Evolutionary conservation across 768 basidiomycete genomes (phyloP).

Genomic region (Lentinula edodes): DNA sequence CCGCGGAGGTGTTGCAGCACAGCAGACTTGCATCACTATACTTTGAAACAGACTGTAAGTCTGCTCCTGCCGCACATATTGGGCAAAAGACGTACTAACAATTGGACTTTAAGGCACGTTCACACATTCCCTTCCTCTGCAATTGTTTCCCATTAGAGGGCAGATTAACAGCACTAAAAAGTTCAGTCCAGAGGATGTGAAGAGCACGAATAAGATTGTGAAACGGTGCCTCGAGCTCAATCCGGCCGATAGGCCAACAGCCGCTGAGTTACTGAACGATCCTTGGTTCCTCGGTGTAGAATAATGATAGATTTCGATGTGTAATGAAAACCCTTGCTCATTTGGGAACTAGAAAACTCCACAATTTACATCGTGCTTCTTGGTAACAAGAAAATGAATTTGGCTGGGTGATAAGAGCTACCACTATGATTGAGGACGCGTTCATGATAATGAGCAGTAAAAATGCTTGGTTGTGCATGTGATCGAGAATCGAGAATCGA

Average conservation of each 20-base stretch:
- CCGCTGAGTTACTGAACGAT: conserved; percentile 12
- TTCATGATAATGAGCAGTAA: too few relatives aligned
- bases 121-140: not conserved
- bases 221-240: conserved; percentile 9
- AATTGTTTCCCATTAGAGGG: not conserved
- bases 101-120: not conserved
- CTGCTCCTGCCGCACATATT: too few relatives aligned
- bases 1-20: not conserved
- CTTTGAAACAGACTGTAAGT: not conserved
- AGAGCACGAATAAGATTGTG: conserved; percentile 7
- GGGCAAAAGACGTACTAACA: too few relatives aligned
- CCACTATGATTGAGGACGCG: too few relatives aligned
- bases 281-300: conserved; percentile 10
- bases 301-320: not conserved
- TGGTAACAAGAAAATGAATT: too few relatives aligned
- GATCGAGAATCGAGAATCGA: too few relatives aligned
- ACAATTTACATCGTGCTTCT: too few relatives aligned
- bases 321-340: too few relatives aligned
- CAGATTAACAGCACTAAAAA: not conserved
- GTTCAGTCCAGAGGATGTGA: not conserved
- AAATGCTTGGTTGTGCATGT: too few relatives aligned
- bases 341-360: too few relatives aligned
- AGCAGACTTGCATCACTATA: not conserved
- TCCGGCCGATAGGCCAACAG: conserved; percentile 10
- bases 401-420: too few relatives aligned